Conservation (phyloP, 1,139 yeast genomes). For the Nakaseomyces delphensis region DNA sequence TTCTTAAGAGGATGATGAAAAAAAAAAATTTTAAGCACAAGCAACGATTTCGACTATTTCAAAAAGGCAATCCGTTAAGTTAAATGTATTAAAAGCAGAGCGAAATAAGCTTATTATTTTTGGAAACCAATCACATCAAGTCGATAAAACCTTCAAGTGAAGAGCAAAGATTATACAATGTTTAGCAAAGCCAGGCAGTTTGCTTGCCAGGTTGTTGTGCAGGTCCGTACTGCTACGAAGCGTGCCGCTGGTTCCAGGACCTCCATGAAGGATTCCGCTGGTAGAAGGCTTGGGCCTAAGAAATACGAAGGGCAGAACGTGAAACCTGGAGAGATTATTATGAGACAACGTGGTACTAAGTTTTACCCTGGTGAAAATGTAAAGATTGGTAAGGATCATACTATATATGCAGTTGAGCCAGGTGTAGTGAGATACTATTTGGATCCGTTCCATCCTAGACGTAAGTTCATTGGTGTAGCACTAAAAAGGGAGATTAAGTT, state of each 20-base stretch:
- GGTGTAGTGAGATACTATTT: constrained; percentile 85
- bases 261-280: constrained; percentile 89
- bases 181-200: constrained; percentile 3
- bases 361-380: constrained; percentile 93
- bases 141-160: no score
- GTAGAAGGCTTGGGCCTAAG: constrained; percentile 90
- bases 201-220: constrained; percentile 22
- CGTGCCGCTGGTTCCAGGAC: constrained; percentile 91
- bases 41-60: constrained; percentile 1
- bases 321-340: constrained; percentile 76
- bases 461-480: constrained; percentile 86
- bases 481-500: constrained; percentile 52
- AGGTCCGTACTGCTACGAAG: constrained; percentile 85
- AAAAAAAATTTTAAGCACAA: constrained; percentile 1
- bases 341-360: constrained; percentile 95
- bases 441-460: constrained; percentile 95
- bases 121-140: no score
- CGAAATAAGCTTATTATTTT: no score
- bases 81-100: no score
- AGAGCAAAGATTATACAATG: no score
- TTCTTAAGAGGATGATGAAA: not conserved
- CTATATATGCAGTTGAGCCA: constrained; percentile 83
- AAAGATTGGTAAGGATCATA: constrained; percentile 88
- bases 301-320: constrained; percentile 58
- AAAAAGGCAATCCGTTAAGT: no score